phyloP scores from a whole-genome alignment of 768 basidiomycete species.

The Crucibulum laeve region DNA sequence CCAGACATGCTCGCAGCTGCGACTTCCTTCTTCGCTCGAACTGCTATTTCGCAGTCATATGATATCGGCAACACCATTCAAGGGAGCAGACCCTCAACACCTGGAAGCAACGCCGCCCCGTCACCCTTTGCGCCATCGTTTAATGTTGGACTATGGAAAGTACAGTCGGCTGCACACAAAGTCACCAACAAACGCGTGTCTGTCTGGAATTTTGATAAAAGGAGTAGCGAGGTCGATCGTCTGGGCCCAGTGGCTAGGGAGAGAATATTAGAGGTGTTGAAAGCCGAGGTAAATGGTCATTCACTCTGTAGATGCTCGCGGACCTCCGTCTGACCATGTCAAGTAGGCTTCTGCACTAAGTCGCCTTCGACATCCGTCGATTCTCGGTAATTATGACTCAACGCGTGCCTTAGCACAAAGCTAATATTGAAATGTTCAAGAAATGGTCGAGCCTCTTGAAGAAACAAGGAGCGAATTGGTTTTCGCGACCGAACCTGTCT shows the following conservation, averaged over 20 bases:
- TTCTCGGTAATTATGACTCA: conserved; percentile 56
- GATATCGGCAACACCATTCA: conserved; percentile 46
- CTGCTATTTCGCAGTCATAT: conserved; percentile 79
- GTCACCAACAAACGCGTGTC: conserved; percentile 86
- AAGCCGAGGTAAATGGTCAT: conserved; percentile 66
- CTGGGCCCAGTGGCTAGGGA: conserved; percentile 64
- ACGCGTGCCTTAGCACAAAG: conserved; percentile 5
- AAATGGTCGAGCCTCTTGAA: conserved; percentile 97
- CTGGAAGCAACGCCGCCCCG: conserved; percentile 24
- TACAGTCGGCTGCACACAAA: conserved; percentile 84
- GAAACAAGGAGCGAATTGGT: conserved; percentile 86
- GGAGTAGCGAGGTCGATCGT: conserved; percentile 66
- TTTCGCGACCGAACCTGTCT: conserved; percentile 90
- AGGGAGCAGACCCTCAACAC: conserved; percentile 44
- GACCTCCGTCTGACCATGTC: conserved; percentile 5
- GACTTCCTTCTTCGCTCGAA: conserved; percentile 77
- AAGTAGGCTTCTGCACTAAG: conserved; percentile 77
- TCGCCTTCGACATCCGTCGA: conserved; percentile 86
- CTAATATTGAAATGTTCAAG: conserved; percentile 30
- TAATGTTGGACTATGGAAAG: conserved; percentile 83
- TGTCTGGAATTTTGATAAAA: conserved; percentile 92
- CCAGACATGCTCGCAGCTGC: conserved; percentile 72
- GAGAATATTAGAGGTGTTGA: conserved; percentile 76
- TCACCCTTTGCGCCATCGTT: conserved; percentile 22
- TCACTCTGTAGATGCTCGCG: conserved; percentile 5